Percentiles rank a stretch among this genome's conserved stretches.
Conservation (phyloP, 2,329 filamentous ascomycete species). For the Xylariaceae sp. region DNA sequence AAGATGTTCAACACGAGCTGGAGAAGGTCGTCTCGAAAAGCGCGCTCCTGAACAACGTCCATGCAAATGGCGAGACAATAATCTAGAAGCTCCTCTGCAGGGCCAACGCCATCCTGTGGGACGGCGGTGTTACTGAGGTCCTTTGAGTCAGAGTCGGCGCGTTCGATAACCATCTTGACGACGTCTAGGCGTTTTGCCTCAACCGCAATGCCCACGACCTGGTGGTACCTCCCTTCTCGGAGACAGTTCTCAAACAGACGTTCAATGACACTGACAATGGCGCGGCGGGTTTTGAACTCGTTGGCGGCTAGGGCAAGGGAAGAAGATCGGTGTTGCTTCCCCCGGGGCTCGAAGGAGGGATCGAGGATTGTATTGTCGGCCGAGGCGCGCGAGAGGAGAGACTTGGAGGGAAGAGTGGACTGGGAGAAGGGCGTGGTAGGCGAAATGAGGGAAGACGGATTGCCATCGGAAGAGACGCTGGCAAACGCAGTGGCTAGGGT, state of each 20-base stretch:
- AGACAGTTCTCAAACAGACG: conserved; percentile 89
- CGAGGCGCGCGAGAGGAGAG: conserved; percentile 79
- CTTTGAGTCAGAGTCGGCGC: conserved; percentile 82
- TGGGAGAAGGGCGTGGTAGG: conserved; percentile 95
- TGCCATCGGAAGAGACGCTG: conserved; percentile 57
- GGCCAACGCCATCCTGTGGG: conserved; percentile 46
- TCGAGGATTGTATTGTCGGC: conserved; percentile 58
- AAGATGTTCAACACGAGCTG: conserved; percentile 91
- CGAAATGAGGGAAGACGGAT: conserved; percentile 65
- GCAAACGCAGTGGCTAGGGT: conserved; percentile 77
- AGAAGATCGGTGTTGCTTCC: conserved; percentile 49
- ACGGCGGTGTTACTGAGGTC: conserved; percentile 57
- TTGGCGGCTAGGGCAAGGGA: conserved; percentile 62
- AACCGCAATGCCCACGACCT: conserved; percentile 94
- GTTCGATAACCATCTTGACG: conserved; percentile 77
- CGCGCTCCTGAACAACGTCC: conserved; percentile 92
- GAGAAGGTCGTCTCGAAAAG: conserved; percentile 76
- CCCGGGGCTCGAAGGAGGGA: conserved; percentile 48
- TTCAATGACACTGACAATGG: conserved; percentile 78
- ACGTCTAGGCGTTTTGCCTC: conserved; percentile 91
- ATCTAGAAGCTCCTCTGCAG: conserved; percentile 90
- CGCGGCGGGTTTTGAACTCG: conserved; percentile 63
- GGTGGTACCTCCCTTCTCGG: conserved; percentile 77
- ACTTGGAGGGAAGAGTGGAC: conserved; percentile 87
- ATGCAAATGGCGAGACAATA: conserved; percentile 95